Evolutionary conservation across 1,284 basidiomycete genomes (phyloP).

Genomic region (Cryptococcus amylolentus): DNA sequence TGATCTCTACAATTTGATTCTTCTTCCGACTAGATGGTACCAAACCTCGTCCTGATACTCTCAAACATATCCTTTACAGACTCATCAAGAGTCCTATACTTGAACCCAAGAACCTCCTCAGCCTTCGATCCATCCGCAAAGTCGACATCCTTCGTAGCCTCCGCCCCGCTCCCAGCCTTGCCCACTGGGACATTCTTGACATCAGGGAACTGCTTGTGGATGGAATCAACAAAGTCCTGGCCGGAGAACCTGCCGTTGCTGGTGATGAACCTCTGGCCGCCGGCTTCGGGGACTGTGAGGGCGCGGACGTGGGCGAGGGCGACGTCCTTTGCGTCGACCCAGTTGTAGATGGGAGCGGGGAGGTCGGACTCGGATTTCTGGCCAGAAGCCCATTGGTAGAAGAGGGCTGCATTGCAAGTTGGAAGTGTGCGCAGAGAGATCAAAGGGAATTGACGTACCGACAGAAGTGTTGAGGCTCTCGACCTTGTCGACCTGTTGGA

Average conservation of each 20-base stretch:
- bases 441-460: conserved; percentile 18
- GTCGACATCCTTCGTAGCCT: conserved; percentile 34
- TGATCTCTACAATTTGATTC: conserved; percentile 1
- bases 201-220: conserved; percentile 29
- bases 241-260: conserved; percentile 44
- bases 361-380: conserved; percentile 47
- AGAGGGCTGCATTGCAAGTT: conserved; percentile 17
- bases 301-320: conserved; percentile 60
- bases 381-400: conserved; percentile 50
- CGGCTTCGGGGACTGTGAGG: conserved; percentile 56
- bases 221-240: conserved; percentile 29
- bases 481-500: conserved; percentile 55
- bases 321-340: conserved; percentile 60
- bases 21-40: not conserved
- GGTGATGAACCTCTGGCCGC: conserved; percentile 60
- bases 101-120: conserved; percentile 34
- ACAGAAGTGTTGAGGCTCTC: conserved; percentile 58
- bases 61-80: conserved; percentile 35
- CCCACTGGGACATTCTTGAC: conserved; percentile 35
- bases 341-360: conserved; percentile 48
- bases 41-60: conserved; percentile 32
- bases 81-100: conserved; percentile 33
- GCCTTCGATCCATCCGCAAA: conserved; percentile 35
- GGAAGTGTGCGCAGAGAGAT: too few species aligned
- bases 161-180: conserved; percentile 28